These are phyloP conservation scores for Mollisia scopiformis DNA, from an alignment of 2,329 filamentous ascomycete species.

Conservation along the genomic window DNA sequence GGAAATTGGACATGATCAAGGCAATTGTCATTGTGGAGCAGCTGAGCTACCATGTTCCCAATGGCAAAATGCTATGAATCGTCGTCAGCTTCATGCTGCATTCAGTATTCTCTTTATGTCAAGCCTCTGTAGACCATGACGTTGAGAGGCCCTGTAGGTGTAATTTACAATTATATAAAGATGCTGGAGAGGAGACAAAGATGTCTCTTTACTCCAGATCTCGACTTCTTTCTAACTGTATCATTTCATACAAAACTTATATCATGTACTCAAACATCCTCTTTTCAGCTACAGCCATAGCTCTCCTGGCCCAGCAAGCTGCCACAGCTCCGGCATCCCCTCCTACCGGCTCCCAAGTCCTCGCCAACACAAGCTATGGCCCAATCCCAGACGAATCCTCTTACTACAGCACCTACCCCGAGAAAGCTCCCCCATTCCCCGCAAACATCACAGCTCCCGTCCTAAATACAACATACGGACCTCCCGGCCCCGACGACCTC, in stretches of 20 bases:
- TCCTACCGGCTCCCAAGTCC: background rate
- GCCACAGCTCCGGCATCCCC: background rate
- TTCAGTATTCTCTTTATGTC: background rate
- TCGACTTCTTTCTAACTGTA: too few relatives aligned
- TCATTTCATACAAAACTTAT: too few relatives aligned
- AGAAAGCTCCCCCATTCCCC: slow-evolving; percentile 40
- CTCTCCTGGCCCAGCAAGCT: background rate
- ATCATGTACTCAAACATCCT: background rate
- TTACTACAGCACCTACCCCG: slow-evolving; percentile 40
- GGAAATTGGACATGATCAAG: background rate
- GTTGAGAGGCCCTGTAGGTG: background rate
- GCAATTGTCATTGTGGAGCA: background rate
- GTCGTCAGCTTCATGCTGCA: background rate
- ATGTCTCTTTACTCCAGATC: too few relatives aligned
- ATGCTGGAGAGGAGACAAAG: background rate
- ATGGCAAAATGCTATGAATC: background rate
- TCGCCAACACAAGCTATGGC: background rate
- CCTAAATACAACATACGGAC: slow-evolving; percentile 32
- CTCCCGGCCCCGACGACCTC: slow-evolving; percentile 43
- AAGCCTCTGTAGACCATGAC: background rate
- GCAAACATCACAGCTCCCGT: slow-evolving; percentile 40
- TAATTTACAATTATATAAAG: background rate
- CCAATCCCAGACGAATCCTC: slow-evolving; percentile 37
- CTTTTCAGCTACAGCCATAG: background rate
- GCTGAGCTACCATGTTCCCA: background rate